Evolutionary conservation across 164 flowering plant genomes (phyloP), one percentile per base, ranked within the genome.

Genomic region (Brasenia schreberi): DNA sequence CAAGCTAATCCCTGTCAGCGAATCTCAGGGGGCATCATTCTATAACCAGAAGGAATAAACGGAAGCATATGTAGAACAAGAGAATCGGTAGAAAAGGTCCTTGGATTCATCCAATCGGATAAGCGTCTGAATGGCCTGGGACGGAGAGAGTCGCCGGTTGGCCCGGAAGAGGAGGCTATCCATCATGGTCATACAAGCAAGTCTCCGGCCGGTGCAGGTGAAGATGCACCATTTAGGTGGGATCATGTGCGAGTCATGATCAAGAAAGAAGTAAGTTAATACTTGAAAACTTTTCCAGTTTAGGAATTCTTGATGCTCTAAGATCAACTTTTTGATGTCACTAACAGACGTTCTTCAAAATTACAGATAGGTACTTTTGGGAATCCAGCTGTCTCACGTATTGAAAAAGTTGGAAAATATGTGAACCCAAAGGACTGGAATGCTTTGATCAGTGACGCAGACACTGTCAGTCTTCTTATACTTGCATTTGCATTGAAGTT

Each of bases 21-120:
- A 75, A 92, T 93, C 79, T 93, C 98, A 85, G 98, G 98, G 67
- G 98, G 98, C 67, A 89, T 94, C 49, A 91, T 94, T 75, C 96
- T 91, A 72, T 95, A 96, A 63, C 90, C 96, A 1, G 97, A 94
- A 77, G 97, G 98, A 70, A 84, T 94, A 76, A 94, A 94, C 81
- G 97, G 98, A 43, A 91, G 98, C 80, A 87, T 94, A 71, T 91
- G 98, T 77, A 97, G 97, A 19, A 85, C 84, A 16, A 70, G 79
- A 16, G 84, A 87, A 70, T 79, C 95, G 0, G 97, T 94, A 65
- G 91, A 87, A 67, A 80, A 75, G 60, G 90, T 94, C 59, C 84
- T 94, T 72, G 82, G 61, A 56, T 90, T 87, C 73, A 86, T 94
- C 68, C 87, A 90, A 73, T 67, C 74, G 43, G 96, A 94, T 76